These are phyloP conservation scores for Aspergillus fumigatus DNA, from an alignment of 2,329 filamentous ascomycete species.

Conservation along the genomic window DNA sequence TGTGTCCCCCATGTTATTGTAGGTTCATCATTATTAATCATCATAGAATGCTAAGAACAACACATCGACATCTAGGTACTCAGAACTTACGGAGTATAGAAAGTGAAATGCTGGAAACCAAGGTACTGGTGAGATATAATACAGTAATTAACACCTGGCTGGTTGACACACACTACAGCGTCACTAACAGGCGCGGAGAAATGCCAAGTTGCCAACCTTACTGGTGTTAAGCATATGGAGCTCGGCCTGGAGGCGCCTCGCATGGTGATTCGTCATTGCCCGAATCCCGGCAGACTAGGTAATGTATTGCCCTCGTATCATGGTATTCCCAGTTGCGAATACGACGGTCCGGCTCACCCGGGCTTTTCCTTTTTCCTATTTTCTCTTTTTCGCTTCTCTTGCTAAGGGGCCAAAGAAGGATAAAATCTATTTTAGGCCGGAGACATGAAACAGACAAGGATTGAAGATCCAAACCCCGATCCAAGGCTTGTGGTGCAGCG, in stretches of 20 bases:
- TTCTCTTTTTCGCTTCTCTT: not conserved
- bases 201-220: conserved; percentile 33
- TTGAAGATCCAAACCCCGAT: not conserved
- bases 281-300: not conserved
- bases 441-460: not conserved
- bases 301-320: not conserved
- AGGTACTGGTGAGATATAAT: too few species aligned
- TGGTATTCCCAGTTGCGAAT: not conserved
- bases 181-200: conserved; percentile 9
- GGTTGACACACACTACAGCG: too few species aligned
- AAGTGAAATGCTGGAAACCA: too few species aligned
- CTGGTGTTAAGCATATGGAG: conserved; percentile 35
- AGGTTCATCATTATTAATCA: too few species aligned
- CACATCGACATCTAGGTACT: too few species aligned
- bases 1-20: too few species aligned
- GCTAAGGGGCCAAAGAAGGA: too few species aligned
- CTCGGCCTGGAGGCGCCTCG: conserved; percentile 16
- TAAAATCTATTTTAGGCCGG: not conserved
- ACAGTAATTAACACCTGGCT: too few species aligned
- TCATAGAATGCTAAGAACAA: too few species aligned
- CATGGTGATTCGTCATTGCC: not conserved
- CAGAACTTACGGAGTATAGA: too few species aligned
- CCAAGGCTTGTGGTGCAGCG: not conserved
- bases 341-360: not conserved
- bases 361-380: not conserved